These are phyloP conservation scores for Fusarium paranaense DNA, from an alignment of 2,329 filamentous ascomycete species.

Conservation along the genomic window DNA sequence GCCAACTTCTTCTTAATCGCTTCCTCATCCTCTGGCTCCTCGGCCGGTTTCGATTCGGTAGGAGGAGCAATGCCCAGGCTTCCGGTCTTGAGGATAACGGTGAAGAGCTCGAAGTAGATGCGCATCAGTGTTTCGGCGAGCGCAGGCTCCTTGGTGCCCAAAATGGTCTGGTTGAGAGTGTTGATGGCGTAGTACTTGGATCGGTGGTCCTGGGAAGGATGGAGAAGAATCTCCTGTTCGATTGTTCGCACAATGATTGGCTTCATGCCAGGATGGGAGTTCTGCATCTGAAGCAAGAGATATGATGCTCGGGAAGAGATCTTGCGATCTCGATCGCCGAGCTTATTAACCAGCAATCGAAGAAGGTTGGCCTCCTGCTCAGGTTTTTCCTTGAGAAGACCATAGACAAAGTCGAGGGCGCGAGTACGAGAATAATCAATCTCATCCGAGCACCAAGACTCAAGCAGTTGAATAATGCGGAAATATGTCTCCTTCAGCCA, in stretches of 20 bases:
- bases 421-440: conserved; percentile 91
- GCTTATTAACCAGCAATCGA: conserved; percentile 92
- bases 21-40: conserved; percentile 46
- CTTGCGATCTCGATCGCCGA: conserved; percentile 95
- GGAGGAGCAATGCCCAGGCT: conserved; percentile 53
- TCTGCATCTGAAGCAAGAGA: conserved; percentile 90
- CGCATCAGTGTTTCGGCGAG: conserved; percentile 84
- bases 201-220: conserved; percentile 86
- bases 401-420: conserved; percentile 91
- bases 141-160: conserved; percentile 84
- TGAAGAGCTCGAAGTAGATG: conserved; percentile 93
- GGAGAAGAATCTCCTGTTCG: conserved; percentile 88
- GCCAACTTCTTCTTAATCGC: conserved; percentile 8
- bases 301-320: conserved; percentile 95
- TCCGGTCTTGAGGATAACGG: conserved; percentile 78
- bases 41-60: conserved; percentile 57
- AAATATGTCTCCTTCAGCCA: conserved; percentile 97
- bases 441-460: conserved; percentile 94
- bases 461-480: conserved; percentile 89
- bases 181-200: conserved; percentile 97
- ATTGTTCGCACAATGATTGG: conserved; percentile 84
- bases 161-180: conserved; percentile 94
- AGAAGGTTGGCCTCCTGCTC: conserved; percentile 97
- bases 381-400: conserved; percentile 92
- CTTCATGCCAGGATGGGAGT: conserved; percentile 94